Base-by-base conservation (phyloP, 2,329 filamentous ascomycete species). In the Fusarium oxysporum region DNA sequence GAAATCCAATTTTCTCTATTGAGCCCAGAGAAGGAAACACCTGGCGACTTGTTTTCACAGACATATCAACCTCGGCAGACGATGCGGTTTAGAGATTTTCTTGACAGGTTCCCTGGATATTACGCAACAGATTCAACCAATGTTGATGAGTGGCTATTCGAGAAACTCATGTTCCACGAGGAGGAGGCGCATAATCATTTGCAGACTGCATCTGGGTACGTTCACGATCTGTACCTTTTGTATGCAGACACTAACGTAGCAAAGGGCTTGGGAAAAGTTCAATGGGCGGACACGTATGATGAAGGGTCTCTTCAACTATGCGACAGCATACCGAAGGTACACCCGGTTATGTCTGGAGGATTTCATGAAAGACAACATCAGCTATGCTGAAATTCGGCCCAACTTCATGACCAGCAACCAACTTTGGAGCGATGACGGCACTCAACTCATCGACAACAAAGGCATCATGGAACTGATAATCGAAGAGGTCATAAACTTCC, bases 281-380 rank as follows among this genome's bases (percentile, higher is more conserved):
- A 92, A 93, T 71, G 86, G 87, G 54, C 86, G 91, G 8, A 93
- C 92, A 7, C 86, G 90, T 55, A 91, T 92, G 83, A 92, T 93
- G 86, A 93, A 93, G 77, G 92, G 92, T 0, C 83, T 93, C 1
- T 87, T 93, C 75, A 92, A 91, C 77, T 93, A 93, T 73, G 86
- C 90, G 77, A 85, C 83, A 7, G 90, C 90, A 7, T 93, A 90
- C 76, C 83, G 84, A 51, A 83, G 81, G 78, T 93, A 93, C 74
- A 92, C 91, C 5, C 82, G 83, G 14, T 78, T 82, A 6, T 89
- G 89, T 25, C 87, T 93, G 16, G 82, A 90, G 64, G 87, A 90
- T 67, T 90, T 93, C 78, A 86, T 90, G 28, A 76, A 83, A 10
- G 91, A 93, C 76, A 89, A 89, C 47, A 90, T 93, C 71, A 91